Evolutionary conservation across 2,329 filamentous ascomycete genomes (phyloP), one percentile per base, ranked within the genome.

Genomic region (Botrytis sinoallii): DNA sequence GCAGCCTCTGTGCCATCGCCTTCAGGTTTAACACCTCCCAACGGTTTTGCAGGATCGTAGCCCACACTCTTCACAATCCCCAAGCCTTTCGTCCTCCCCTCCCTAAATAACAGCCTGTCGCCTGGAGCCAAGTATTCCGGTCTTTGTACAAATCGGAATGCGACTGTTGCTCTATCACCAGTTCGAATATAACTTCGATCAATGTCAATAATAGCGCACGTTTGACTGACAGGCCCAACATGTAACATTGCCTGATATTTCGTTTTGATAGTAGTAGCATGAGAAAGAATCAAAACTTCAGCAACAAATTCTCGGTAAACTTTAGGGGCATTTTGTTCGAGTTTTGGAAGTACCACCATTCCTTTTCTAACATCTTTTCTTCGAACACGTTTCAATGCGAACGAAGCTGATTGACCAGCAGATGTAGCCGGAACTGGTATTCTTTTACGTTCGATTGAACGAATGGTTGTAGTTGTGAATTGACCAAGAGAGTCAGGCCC

Each of bases 221-320:
- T 99, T 84, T 99, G 96, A 59, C 92, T 94, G 61, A 99, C 93
- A 0, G 96, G 93, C 0, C 96, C 96, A 7, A 99, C 95, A 79
- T 99, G 96, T 35, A 99, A 87, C 95, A 98, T 99, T 0, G 96
- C 96, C 84, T 99, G 96, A 78, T 99, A 99, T 79, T 94, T 95
- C 0, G 91, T 94, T 83, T 97, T 96, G 83, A 99, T 99, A 61
- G 96, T 99, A 0, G 96, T 99, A 0, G 95, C 94, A 80, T 99
- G 96, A 6, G 93, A 97, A 10, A 99, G 87, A 77, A 99, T 98
- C 35, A 99, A 87, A 1, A 99, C 96, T 90, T 95, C 93, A 20
- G 93, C 93, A 60, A 95, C 85, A 79, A 95, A 95, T 81, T 94
- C 92, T 48, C 88, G 85, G 80, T 91, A 88, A 18, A 94, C 93